phyloP scores from a whole-genome alignment of 2,329 filamentous ascomycete genomes.

The Nothophaeocryptopus gaeumannii region DNA sequence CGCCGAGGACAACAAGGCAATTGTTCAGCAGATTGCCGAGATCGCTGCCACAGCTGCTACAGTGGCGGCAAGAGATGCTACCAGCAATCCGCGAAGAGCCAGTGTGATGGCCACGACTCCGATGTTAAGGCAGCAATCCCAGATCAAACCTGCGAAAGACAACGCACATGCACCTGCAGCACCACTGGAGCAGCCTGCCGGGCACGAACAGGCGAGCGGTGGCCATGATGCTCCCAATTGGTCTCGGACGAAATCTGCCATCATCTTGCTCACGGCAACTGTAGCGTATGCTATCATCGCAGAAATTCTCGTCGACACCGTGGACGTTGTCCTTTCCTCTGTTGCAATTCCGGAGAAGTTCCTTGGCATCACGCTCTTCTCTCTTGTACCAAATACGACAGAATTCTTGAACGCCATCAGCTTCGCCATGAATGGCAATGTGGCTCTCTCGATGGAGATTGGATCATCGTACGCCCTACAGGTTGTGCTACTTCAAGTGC shows the following conservation, averaged over 20 bases:
- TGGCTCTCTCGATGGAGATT: slow-evolving; percentile 98
- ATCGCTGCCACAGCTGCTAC: slow-evolving; percentile 89
- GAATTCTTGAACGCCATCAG: slow-evolving; percentile 99
- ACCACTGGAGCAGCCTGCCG: slow-evolving; percentile 32
- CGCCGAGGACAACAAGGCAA: slow-evolving; percentile 73
- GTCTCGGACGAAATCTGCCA: slow-evolving; percentile 84
- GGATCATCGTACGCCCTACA: slow-evolving; percentile 95
- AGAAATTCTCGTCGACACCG: slow-evolving; percentile 93
- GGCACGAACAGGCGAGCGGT: slow-evolving; percentile 42
- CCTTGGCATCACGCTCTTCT: slow-evolving; percentile 92
- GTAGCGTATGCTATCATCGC: slow-evolving; percentile 94
- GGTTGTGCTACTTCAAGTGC: slow-evolving; percentile 91
- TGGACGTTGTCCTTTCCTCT: slow-evolving; percentile 90
- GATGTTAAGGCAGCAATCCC: slow-evolving; percentile 18
- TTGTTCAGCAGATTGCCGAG: slow-evolving; percentile 86
- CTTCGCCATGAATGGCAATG: slow-evolving; percentile 99
- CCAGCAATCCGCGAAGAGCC: slow-evolving; percentile 50
- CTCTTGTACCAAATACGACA: slow-evolving; percentile 94
- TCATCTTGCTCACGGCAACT: slow-evolving; percentile 86
- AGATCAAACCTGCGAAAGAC: slow-evolving; percentile 10
- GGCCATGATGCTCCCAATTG: slow-evolving; percentile 99
- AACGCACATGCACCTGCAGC: slow-evolving; percentile 15
- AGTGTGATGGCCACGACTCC: slow-evolving; percentile 41
- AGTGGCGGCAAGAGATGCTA: slow-evolving; percentile 76
- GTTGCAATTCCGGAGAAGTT: slow-evolving; percentile 96